These are phyloP conservation scores for Extremus antarcticus DNA, from an alignment of 495 filamentous ascomycete genomes.

Conservation along the genomic window DNA sequence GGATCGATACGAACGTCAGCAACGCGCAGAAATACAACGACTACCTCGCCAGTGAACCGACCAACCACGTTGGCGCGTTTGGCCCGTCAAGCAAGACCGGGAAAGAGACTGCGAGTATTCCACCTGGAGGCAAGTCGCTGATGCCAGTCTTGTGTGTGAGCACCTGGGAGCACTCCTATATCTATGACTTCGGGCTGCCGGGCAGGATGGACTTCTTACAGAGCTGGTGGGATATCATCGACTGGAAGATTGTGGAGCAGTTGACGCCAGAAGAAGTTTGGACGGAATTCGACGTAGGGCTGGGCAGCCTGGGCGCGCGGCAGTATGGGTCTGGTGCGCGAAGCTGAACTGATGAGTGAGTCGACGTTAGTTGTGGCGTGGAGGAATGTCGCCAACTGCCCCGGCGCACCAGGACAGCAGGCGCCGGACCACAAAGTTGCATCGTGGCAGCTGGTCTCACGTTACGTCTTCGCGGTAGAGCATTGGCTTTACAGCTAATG, in stretches of 20 bases:
- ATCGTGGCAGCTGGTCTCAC: too few species aligned
- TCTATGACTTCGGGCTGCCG: constrained; percentile 69
- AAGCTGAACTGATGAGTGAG: too few species aligned
- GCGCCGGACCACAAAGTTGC: too few species aligned
- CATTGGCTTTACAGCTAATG: too few species aligned
- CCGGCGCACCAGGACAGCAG: too few species aligned
- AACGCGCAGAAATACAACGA: constrained; percentile 10
- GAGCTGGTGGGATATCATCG: constrained; percentile 74
- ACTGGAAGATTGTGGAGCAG: constrained; percentile 46
- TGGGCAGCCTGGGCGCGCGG: too few species aligned
- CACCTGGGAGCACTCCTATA: constrained; percentile 92
- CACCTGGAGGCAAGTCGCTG: constrained; percentile 59
- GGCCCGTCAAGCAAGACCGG: constrained; percentile 21
- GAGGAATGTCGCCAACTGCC: too few species aligned
- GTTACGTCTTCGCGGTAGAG: too few species aligned
- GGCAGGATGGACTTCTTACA: constrained; percentile 69
- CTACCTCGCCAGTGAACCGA: constrained; percentile 14
- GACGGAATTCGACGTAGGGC: background rate
- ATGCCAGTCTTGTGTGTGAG: constrained; percentile 79
- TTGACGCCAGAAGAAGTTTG: background rate
- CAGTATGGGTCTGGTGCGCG: too few species aligned
- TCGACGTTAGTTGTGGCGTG: too few species aligned
- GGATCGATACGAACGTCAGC: constrained; percentile 68
- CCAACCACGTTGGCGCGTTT: constrained; percentile 38
- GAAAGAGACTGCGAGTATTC: constrained; percentile 26